Evolutionary conservation across 306 rosid species (phyloP), one percentile per base, ranked within the genome.

Genomic region (Casuarina glauca): DNA sequence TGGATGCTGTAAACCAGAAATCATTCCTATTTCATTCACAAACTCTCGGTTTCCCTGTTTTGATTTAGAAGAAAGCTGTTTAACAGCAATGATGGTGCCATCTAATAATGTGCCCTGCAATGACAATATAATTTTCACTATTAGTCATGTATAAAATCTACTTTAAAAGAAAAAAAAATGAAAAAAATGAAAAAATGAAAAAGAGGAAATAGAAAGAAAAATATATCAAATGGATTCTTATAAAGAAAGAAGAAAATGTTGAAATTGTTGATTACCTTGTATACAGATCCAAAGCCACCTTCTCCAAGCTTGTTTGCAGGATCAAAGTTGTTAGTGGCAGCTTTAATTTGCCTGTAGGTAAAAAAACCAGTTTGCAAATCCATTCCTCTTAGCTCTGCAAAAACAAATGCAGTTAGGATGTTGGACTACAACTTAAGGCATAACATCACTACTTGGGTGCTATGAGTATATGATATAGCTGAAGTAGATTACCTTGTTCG

Each of bases 251-350:
- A 64, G 69, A 63, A 19, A 15, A 36, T 36, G 44, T 36, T 6
- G 69, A 64, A 15, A n/a, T 67, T 78, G 60, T 57, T 66, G 53
- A 71, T 71, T 85, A 87, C 97, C 94, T 90, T 83, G 82, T 91
- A 87, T 68, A 91, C 93, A 52, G 86, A 76, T 82, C 96, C 96
- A 87, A 91, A 91, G 75, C 96, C 96, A 35, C 96, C 96, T 87
- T 91, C 91, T 60, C 93, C 96, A 39, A 90, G 72, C 86, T 82
- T 88, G 78, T 87, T 90, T 45, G 49, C 75, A 69, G 86, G 66
- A 78, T 64, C 81, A 62, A 90, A 90, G 68, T 83, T 84, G 61
- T 90, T 84, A 5, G 96, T 90, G 57, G 96, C 96, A 20, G 79
- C 86, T 81, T 78, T 77, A 6, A 77, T 69, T 77, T 77, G 80